Conservation (phyloP, 495 filamentous ascomycete species). For the Penicillium salamii region DNA sequence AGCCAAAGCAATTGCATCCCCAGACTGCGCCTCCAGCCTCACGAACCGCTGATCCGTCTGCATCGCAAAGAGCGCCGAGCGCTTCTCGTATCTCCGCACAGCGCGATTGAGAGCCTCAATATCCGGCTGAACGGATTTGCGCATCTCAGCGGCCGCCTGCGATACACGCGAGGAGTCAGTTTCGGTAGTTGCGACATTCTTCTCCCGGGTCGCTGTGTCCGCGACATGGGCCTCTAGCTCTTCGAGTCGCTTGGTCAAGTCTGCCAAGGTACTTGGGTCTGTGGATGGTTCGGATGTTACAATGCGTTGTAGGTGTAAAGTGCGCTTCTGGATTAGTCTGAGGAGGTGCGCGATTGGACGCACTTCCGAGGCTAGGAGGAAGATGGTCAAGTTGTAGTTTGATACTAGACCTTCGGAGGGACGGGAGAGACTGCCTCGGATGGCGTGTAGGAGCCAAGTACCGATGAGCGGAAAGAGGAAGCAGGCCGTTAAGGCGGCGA, state of each 20-base stretch:
- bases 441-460: slow-evolving; percentile 73
- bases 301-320: slow-evolving; percentile 76
- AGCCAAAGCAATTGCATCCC: slow-evolving; percentile 75
- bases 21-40: slow-evolving; percentile 64
- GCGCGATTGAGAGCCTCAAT: slow-evolving; percentile 88
- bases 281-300: slow-evolving; percentile 52
- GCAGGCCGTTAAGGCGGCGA: slow-evolving; percentile 69
- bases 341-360: slow-evolving; percentile 77
- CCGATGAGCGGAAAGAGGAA: slow-evolving; percentile 77
- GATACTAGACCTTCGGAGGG: slow-evolving; percentile 85
- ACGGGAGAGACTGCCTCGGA: slow-evolving; percentile 71
- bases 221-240: slow-evolving; percentile 64
- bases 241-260: slow-evolving; percentile 61
- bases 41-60: slow-evolving; percentile 74
- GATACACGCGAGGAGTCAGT: too few relatives aligned
- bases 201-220: slow-evolving; percentile 1
- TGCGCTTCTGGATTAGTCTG: slow-evolving; percentile 73
- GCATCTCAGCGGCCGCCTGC: slow-evolving; percentile 51
- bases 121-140: slow-evolving; percentile 68
- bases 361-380: slow-evolving; percentile 83
- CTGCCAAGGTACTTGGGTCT: slow-evolving; percentile 48
- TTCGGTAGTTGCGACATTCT: too few relatives aligned
- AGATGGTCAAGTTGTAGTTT: slow-evolving; percentile 92
- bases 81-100: slow-evolving; percentile 91
- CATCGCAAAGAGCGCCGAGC: slow-evolving; percentile 64